Evolutionary conservation across 495 filamentous ascomycete genomes (phyloP), one percentile per base, ranked within the genome.

Genomic region (Xylaria flabelliformis): DNA sequence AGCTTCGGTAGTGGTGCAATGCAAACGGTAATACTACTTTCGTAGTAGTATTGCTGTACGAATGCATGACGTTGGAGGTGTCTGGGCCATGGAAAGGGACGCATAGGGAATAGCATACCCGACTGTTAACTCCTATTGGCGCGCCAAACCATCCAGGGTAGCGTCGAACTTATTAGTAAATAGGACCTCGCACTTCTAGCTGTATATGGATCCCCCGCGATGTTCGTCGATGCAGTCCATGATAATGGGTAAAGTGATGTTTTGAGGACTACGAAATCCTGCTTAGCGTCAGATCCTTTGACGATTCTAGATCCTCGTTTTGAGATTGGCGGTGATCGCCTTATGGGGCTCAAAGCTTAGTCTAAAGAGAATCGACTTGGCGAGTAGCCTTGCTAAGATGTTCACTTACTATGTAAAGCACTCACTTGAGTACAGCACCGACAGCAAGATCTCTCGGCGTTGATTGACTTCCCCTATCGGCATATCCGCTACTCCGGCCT

Each of bases 321-420:
- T 61, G 7, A 21, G 17, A 34, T 39, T 61, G 39, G 32, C 58
- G 58, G 58, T 34, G 58, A 61, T 61, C 34, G 15, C 58, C 58
- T 34, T 34, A 29, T 39, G 58, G 32, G 58, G 58, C 39, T 46
- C n/a, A 39, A 61, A 36, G 58, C 34, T 56, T 39, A 61, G 56
- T 36, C 32, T 9, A 55, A 9, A 7, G 56, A 1, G 13, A 21
- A 61, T 1, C 36, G 58, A 21, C 58, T 61, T 61, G 58, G 58
- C 58, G n/a, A 21, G 39, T 19, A 39, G 34, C 26, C 4, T 9
- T n/a, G 13, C 26, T 58, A 4, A 21, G 46, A 21, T 39, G 12
- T 42, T 12, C 13, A 42, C 39, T 42, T 2, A 42, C 39, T n/a
- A n/a, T n/a, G n/a, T n/a, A n/a, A n/a, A 36, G 34, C 34, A 36